Percentiles rank a stretch among this genome's conserved stretches.
Conservation (phyloP, 176 grass and related monocot genomes). For the Oryza meridionalis region DNA sequence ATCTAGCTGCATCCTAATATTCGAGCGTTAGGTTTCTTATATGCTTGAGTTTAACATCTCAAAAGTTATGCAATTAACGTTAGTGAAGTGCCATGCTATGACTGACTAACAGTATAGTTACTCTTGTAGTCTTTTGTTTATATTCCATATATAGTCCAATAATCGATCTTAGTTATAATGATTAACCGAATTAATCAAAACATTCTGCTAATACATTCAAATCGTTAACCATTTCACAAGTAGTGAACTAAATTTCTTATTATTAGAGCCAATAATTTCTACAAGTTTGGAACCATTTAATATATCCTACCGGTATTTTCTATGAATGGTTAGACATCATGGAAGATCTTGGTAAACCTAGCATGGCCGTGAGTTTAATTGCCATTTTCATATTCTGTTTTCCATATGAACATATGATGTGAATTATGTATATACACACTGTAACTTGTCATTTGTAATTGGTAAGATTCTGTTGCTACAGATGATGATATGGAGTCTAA, state of each 20-base stretch:
- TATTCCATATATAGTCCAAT: background rate
- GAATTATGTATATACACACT: background rate
- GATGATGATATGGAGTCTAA: slow-evolving; percentile 73
- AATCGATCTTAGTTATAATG: no score
- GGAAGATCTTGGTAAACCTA: background rate
- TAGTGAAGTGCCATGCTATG: background rate
- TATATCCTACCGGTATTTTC: background rate
- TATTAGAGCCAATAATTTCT: no score
- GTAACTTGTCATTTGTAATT: background rate
- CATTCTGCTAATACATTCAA: no score
- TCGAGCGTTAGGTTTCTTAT: background rate
- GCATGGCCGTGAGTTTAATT: background rate
- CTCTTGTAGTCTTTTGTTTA: background rate
- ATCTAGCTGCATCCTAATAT: background rate
- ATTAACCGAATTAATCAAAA: no score
- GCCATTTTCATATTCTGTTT: background rate
- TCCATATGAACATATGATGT: background rate
- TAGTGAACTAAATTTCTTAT: no score
- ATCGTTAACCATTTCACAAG: no score
- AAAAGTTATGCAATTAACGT: background rate
- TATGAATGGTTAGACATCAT: background rate
- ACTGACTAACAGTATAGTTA: background rate
- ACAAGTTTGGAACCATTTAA: no score
- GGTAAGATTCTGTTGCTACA: slow-evolving; percentile 39
- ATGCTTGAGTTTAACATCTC: background rate